Evolutionary conservation across 129 eudicot species (phyloP), one percentile per base, ranked within the genome.

Genomic region (Saposhnikovia divaricata): DNA sequence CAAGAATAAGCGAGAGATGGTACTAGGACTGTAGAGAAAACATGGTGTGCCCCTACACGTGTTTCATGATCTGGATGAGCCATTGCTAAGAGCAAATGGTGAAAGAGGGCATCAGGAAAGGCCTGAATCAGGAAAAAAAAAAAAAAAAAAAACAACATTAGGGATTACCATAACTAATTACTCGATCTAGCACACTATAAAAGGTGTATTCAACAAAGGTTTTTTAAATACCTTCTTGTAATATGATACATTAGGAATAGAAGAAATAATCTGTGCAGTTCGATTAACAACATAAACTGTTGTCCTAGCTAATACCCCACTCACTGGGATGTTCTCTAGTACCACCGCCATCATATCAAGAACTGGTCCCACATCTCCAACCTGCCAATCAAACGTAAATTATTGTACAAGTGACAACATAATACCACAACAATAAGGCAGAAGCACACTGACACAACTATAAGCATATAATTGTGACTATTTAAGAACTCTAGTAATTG

Each of bases 271-370:
- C 77, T 90, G 90, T 72, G 96, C 87, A 61, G 93, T 87, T 28
- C 89, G 90, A 87, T 84, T 84, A 69, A 88, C 93, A 69, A 91
- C 87, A 73, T 82, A 82, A 74, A 92, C 79, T 43, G 96, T 85
- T 44, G 90, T 73, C 86, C 93, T 90, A 82, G 97, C 87, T 57
- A 80, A 82, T 87, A 85, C 65, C 73, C 86, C 81, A 82, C 39
- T 86, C 13, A 78, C 79, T 40, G 93, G 87, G 82, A 92, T 84
- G 81, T 87, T 88, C 87, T 92, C 97, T 48, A 92, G 86, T 84
- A 88, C 91, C 74, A 85, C 91, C 78, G 93, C 91, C 96, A 92
- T 92, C 93, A 85, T 80, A 85, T 92, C 97, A 76, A 92, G 96
- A 84, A 92, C 83, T 3, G 91, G 96, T 66, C 97, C 97, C 69